Evolutionary conservation across 345 rosid species (phyloP), one percentile per base, ranked within the genome.

Genomic region (Barbarea vulgaris): DNA sequence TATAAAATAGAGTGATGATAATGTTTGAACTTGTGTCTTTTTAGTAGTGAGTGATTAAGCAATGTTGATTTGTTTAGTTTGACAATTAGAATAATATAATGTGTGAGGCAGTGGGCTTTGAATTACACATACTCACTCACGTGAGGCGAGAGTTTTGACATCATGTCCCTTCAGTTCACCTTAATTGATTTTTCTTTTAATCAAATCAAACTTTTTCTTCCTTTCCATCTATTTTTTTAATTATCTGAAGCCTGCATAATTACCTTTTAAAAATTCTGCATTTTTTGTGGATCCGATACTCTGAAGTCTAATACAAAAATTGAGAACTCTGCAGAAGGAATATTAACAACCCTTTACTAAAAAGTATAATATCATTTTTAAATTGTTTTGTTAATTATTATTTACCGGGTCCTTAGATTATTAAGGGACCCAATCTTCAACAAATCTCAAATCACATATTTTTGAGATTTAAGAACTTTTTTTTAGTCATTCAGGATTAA

Each of bases 201-300:
- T 56, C 77, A 65, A 56, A 57, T 46, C 62, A 27, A 27, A 39
- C 63, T 59, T 77, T 77, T 77, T 64, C 10, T 61, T 14, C 17
- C 11, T 9, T 15, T 67, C n/a, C 1, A 44, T n/a, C 48, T 44
- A n/a, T 44, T 37, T 65, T 53, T 68, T 55, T 46, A 34, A 53
- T 77, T 36, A 41, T n/a, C 42, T 72, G 72, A 72, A 19, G 33
- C 5, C 75, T 69, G 75, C 75, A 69, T 69, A 77, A 77, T 78
- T 59, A 59, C 69, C 74, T 78, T 78, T 78, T 31, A 24, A 56
- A 56, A 64, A 67, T 72, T 72, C 71, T 78, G 64, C 72, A 58
- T 52, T 66, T 72, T 70, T 34, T 70, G 54, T 78, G 69, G 81
- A 78, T 78, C 81, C 77, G 36, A 78, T 72, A 66, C 81, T 72